Evolutionary conservation across 176 grass and related monocot genomes (phyloP), one percentile per base, ranked within the genome.

Genomic region (Musa beccarii): DNA sequence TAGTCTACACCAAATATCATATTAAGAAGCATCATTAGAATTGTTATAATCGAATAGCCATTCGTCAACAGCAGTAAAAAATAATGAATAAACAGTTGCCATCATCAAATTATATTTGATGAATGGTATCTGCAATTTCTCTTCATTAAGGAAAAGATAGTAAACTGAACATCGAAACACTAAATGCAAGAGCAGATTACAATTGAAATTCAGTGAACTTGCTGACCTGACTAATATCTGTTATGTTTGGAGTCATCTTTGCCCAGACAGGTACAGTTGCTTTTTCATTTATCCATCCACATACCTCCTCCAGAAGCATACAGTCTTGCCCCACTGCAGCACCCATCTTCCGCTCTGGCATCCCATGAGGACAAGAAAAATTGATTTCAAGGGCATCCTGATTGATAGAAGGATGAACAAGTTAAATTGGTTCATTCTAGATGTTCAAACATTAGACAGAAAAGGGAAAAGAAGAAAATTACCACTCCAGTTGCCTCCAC

Each of bases 211-310:
- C 3, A 23, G 13, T 17, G 23, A 68, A 64, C 59, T 43, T 15
- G 61, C 81, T 66, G 67, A 93, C 95, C 91, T 94, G 61, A 74
- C 90, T 86, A 87, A 94, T 99, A 76, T 99, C 90, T 74, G 95
- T 94, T 69, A 99, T 99, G 62, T 99, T 99, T 49, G 95, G 95
- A 71, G 88, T 99, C 95, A 99, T 99, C 81, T 99, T 99, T 74
- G 90, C 88, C 95, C 95, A 99, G 76, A 99, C 95, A 82, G 95
- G 95, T 56, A 94, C 87, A 25, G 95, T 99, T 19, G 88, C 95
- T 74, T 99, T 99, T 76, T 99, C 90, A 92, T 99, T 98, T 79
- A 99, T 92, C 90, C 90, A 94, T 28, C 86, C 95, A 75, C 88
- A 99, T 78, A 89, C 84, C 82, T 91, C 91, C 56, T 94, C 90